phyloP scores from a whole-genome alignment of 352 stramenopile genomes.

The Globisporangium acanthophoron region DNA sequence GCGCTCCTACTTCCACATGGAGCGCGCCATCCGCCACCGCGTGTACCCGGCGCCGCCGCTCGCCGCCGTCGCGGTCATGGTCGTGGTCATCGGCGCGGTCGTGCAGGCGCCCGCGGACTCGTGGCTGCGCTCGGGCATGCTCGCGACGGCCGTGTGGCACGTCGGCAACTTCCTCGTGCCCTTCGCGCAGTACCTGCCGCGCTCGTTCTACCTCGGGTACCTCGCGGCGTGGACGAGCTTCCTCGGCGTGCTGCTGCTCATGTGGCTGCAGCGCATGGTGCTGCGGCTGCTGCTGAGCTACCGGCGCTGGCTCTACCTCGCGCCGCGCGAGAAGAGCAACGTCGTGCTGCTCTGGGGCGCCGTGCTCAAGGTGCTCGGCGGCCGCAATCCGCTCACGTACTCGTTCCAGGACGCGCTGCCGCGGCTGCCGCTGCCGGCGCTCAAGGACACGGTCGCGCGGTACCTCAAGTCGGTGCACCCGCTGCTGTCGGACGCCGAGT shows the following conservation, averaged over 20 bases:
- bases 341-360: constrained; percentile 66
- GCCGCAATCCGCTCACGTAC: constrained; percentile 82
- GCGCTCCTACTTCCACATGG: constrained; percentile 63
- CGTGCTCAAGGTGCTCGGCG: constrained; percentile 78
- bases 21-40: constrained; percentile 57
- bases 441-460: constrained; percentile 90
- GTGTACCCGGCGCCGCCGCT: constrained; percentile 78
- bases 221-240: constrained; percentile 79
- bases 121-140: constrained; percentile 74
- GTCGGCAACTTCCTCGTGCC: constrained; percentile 77
- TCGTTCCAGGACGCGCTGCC: constrained; percentile 91
- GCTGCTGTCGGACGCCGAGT: constrained; percentile 83
- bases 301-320: constrained; percentile 84
- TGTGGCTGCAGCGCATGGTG: constrained; percentile 79
- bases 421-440: constrained; percentile 86
- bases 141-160: constrained; percentile 77
- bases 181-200: constrained; percentile 54
- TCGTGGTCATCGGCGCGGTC: constrained; percentile 59
- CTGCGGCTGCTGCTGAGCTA: constrained; percentile 83
- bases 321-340: constrained; percentile 56
- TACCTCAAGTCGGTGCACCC: constrained; percentile 93
- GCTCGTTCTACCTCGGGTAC: constrained; percentile 78
- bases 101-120: constrained; percentile 60
- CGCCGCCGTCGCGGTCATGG: constrained; percentile 47
- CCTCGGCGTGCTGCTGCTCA: constrained; percentile 76